These are phyloP conservation scores for Penicillium cinerascens DNA, from an alignment of 495 filamentous ascomycete genomes.

Conservation along the genomic window DNA sequence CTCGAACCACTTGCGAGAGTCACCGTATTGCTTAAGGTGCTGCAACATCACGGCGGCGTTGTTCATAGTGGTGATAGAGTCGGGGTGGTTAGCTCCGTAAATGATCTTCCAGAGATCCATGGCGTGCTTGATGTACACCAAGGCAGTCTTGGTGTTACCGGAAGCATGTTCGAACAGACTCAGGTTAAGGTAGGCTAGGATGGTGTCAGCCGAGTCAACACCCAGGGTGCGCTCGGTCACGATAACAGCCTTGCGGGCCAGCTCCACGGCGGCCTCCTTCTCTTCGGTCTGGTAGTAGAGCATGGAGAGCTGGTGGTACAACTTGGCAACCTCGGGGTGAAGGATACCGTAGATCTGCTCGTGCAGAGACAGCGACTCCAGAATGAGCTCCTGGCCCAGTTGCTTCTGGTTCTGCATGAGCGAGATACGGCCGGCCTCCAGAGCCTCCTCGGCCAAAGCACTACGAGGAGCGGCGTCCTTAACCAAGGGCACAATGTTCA, in stretches of 20 bases:
- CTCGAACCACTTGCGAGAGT: constrained; percentile 96
- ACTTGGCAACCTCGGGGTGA: constrained; percentile 92
- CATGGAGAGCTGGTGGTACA: constrained; percentile 92
- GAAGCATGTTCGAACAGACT: constrained; percentile 91
- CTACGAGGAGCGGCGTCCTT: constrained; percentile 91
- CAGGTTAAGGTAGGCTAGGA: constrained; percentile 92
- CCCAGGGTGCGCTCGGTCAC: constrained; percentile 93
- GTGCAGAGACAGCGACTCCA: constrained; percentile 92
- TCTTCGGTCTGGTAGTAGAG: constrained; percentile 94
- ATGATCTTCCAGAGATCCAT: constrained; percentile 96
- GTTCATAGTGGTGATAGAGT: constrained; percentile 98
- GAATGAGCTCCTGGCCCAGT: constrained; percentile 88
- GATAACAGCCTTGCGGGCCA: constrained; percentile 94
- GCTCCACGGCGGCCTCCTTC: constrained; percentile 89
- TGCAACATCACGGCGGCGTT: constrained; percentile 99
- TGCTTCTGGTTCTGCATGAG: constrained; percentile 93
- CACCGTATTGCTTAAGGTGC: constrained; percentile 82
- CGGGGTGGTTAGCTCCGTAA: constrained; percentile 88
- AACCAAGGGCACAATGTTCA: constrained; percentile 87
- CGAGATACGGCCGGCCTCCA: constrained; percentile 92
- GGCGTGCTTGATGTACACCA: constrained; percentile 86
- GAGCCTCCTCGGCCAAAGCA: constrained; percentile 86
- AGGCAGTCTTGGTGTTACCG: constrained; percentile 78
- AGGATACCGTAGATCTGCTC: constrained; percentile 99
- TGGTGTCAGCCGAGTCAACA: constrained; percentile 88